Conservation (phyloP, 306 rosid genomes). For the Casuarina equisetifolia region DNA sequence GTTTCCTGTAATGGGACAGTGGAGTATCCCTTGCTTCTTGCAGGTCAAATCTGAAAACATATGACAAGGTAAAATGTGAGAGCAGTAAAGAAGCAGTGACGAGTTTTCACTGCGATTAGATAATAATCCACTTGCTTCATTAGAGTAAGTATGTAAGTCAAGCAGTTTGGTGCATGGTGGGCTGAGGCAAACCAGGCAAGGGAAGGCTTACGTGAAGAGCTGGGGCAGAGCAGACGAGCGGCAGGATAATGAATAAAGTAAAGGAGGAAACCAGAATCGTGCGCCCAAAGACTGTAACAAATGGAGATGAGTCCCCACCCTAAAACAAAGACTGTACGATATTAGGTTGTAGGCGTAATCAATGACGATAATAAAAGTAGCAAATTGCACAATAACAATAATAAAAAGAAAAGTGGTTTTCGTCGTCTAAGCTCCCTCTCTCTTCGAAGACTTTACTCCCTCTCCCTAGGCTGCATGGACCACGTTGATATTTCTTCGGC, state of each 20-base stretch:
- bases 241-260: background rate
- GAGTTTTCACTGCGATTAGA: too few species aligned
- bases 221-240: too few species aligned
- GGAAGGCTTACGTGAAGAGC: too few species aligned
- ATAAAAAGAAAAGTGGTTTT: slow-evolving; percentile 8
- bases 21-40: too few species aligned
- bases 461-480: slow-evolving; percentile 26
- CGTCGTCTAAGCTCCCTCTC: slow-evolving; percentile 9
- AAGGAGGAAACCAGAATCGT: slow-evolving; percentile 23
- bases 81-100: too few species aligned
- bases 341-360: slow-evolving; percentile 35
- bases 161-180: too few species aligned
- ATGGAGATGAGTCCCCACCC: slow-evolving; percentile 31
- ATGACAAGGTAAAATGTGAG: too few species aligned
- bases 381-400: background rate
- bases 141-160: too few species aligned
- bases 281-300: background rate
- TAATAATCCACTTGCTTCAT: too few species aligned
- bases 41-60: too few species aligned
- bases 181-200: too few species aligned
- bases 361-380: slow-evolving; percentile 29
- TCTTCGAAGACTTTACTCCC: slow-evolving; percentile 13
- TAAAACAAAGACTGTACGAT: slow-evolving; percentile 11
- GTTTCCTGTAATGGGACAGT: too few species aligned
- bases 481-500: slow-evolving; percentile 24